phyloP scores from a whole-genome alignment of 1,139 yeast genomes.

The Sugiyamaella xylanicola region DNA sequence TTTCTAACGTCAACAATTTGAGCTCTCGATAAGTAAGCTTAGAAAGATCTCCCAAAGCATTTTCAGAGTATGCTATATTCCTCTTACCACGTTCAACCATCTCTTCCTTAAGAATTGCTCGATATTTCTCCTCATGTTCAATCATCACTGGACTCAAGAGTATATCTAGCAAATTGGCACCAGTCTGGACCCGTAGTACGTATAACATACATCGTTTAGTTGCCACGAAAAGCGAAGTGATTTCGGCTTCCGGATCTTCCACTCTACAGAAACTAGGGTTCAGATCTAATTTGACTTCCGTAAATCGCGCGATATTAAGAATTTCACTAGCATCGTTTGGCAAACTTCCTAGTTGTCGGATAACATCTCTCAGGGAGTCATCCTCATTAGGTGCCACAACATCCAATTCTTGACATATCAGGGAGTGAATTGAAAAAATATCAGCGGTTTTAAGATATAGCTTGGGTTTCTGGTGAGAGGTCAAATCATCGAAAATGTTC shows the following conservation, averaged over 20 bases:
- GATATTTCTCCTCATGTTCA: constrained; percentile 65
- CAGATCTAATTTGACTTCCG: constrained; percentile 46
- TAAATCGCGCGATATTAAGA: constrained; percentile 44
- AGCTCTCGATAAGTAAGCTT: constrained; percentile 68
- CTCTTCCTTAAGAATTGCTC: constrained; percentile 57
- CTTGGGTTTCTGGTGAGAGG: constrained; percentile 65
- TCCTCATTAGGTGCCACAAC: constrained; percentile 48
- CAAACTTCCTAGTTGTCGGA: constrained; percentile 47
- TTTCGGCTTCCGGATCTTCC: constrained; percentile 46
- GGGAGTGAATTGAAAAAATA: constrained; percentile 61
- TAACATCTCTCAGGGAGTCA: constrained; percentile 58
- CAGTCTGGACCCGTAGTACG: constrained; percentile 77
- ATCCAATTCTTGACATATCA: constrained; percentile 57
- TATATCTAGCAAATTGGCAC: constrained; percentile 69
- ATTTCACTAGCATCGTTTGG: constrained; percentile 51
- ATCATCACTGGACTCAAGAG: constrained; percentile 71
- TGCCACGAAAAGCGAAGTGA: constrained; percentile 62
- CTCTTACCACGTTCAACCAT: constrained; percentile 30
- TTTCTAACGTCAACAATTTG: constrained; percentile 74
- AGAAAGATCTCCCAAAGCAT: constrained; percentile 55
- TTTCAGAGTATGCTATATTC: constrained; percentile 31
- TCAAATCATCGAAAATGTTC: constrained; percentile 71
- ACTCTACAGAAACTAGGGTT: constrained; percentile 46
- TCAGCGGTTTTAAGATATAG: constrained; percentile 65
- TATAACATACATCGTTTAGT: constrained; percentile 80